Evolutionary conservation across 306 rosid genomes (phyloP), one percentile per base, ranked within the genome.

Genomic region (Sicyos baderoa): DNA sequence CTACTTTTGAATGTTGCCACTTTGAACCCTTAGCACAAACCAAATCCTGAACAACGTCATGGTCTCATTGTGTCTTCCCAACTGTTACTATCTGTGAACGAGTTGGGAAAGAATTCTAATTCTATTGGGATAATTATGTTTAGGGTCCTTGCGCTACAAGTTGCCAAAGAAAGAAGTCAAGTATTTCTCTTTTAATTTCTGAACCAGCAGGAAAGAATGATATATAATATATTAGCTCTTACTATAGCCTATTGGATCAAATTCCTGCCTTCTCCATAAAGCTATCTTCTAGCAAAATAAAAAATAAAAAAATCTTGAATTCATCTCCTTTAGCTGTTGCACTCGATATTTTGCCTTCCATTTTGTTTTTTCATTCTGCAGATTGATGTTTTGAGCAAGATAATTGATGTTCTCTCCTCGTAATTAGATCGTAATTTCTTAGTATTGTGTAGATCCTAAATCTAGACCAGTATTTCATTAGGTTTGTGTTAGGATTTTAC

Each of bases 151-250:
- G 37, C 16, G 6, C 8, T 56, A 56, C 62, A 56, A 22, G 17
- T 56, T 23, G 27, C 37, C 62, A 56, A 11, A 56, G 62, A 13
- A 56, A 56, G 25, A 56, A 14, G 62, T 12, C 2, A 56, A 56
- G 62, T 56, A 56, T 56, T 13, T 56, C 32, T 8, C 62, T 25
- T 56, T 23, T 56, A 56, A 23, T 56, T 56, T 56, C 27, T 56
- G 4, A 56, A 25, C 62, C 37, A 11, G 62, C 17, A 9, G 17
- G 62, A n/a, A 56, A 56, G 62, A 56, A 56, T 56, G 62, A 29
- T 29, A 29, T 29, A 29, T 29, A 29, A 56, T 56, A 23, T 21
- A 21, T 9, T 54, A 55, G 40, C 40, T 8, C n/a, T 55, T 16
- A 55, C n/a, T 11, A 55, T 55, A 23, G 27, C 61, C 61, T 55